Percentiles rank a stretch among this genome's conserved stretches.
Conservation (phyloP, 2,329 filamentous ascomycete genomes). For the Elsinoe ampelina region DNA sequence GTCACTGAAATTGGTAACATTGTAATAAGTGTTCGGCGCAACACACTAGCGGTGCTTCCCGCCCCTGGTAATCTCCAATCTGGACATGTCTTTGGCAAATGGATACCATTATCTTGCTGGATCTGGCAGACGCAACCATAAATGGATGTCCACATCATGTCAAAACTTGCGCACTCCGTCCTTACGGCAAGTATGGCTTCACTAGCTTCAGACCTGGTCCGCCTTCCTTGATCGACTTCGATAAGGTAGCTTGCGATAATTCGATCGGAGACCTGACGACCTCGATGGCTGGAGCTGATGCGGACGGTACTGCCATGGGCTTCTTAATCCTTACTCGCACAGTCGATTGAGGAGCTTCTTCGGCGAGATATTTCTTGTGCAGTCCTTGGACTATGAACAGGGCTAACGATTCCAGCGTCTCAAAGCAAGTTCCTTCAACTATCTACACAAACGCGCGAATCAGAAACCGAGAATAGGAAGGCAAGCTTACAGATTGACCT, state of each 20-base stretch:
- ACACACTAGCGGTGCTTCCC: background rate
- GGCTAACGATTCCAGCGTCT: constrained; percentile 41
- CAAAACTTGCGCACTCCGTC: no score
- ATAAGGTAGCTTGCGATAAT: background rate
- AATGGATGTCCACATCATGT: background rate
- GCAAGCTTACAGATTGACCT: constrained; percentile 21
- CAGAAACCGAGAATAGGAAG: background rate
- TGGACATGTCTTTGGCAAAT: background rate
- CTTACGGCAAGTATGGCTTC: background rate
- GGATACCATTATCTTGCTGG: background rate
- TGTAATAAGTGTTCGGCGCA: background rate
- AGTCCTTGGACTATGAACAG: constrained; percentile 35
- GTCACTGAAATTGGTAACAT: no score
- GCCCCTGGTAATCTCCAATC: background rate
- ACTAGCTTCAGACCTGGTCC: background rate
- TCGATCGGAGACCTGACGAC: constrained; percentile 28
- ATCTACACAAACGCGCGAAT: constrained; percentile 23
- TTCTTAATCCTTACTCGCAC: constrained; percentile 59
- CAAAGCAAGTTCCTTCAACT: constrained; percentile 35
- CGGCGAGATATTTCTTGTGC: constrained; percentile 24
- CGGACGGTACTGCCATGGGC: constrained; percentile 62
- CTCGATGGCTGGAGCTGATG: constrained; percentile 62
- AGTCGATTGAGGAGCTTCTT: constrained; percentile 34
- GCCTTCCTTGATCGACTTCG: background rate
- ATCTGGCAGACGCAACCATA: no score